Evolutionary conservation across 2,329 filamentous ascomycete species (phyloP).

Genomic region (Penicillium sp.): DNA sequence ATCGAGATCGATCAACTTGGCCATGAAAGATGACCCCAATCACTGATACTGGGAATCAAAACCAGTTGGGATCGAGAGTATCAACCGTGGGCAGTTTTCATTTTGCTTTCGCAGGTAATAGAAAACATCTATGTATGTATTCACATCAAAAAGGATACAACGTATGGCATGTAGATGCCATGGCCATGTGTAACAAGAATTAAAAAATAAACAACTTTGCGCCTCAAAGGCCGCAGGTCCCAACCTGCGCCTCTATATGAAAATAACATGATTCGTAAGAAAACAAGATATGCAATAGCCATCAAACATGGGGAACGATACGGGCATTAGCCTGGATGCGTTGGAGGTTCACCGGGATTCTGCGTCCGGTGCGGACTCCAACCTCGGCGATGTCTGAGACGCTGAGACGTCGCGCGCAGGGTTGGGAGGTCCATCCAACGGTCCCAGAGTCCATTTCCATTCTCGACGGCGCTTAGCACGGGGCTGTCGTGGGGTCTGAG

Average conservation of each 20-base stretch:
- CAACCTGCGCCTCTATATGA: slow-evolving; percentile 22
- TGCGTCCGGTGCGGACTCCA: not conserved
- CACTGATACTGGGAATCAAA: no score
- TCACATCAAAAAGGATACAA: slow-evolving; percentile 2
- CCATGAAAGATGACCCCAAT: no score
- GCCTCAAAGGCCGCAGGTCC: not conserved
- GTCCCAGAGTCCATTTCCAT: slow-evolving; percentile 60
- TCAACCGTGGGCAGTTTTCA: not conserved
- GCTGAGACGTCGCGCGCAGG: slow-evolving; percentile 4
- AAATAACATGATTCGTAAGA: slow-evolving; percentile 21
- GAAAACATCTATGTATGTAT: not conserved
- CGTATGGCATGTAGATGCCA: not conserved
- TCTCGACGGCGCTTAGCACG: slow-evolving; percentile 56
- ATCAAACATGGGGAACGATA: slow-evolving; percentile 12
- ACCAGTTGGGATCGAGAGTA: not conserved
- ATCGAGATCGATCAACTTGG: no score
- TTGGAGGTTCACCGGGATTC: slow-evolving; percentile 6
- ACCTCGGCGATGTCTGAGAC: not conserved
- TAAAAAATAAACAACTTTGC: not conserved
- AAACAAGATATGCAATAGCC: slow-evolving; percentile 16
- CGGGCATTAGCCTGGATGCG: not conserved
- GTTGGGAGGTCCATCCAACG: slow-evolving; percentile 32
- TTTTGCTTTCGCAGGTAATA: not conserved
- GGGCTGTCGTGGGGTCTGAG: slow-evolving; percentile 55
- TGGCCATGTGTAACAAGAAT: not conserved